Percentiles rank a stretch among this genome's conserved stretches.
These are phyloP conservation scores for Porcisia hertigi DNA, from an alignment of 208 protist genomes.

Conservation along the genomic window DNA sequence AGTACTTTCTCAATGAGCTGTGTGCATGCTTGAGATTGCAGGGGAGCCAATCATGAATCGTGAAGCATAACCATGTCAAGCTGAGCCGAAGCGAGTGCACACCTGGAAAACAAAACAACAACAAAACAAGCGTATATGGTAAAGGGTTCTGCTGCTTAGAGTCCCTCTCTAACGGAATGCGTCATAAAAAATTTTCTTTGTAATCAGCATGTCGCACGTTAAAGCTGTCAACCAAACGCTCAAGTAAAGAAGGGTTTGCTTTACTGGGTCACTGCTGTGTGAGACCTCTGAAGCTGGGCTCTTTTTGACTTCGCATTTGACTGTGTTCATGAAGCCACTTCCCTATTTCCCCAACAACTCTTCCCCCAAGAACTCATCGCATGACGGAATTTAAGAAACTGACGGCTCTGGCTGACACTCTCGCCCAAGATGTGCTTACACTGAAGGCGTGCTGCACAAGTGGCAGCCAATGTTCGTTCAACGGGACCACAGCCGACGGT, in stretches of 20 bases:
- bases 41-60: conserved; percentile 6
- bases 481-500: neutral
- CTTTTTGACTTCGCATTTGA: neutral
- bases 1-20: conserved; percentile 86
- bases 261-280: neutral
- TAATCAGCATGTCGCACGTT: neutral
- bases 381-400: conserved; percentile 39
- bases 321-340: neutral
- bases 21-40: conserved; percentile 49
- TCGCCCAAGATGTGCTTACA: conserved; percentile 18
- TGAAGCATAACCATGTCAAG: neutral
- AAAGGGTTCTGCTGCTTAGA: neutral
- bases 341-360: neutral
- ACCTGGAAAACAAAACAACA: conserved; percentile 1
- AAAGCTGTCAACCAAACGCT: neutral
- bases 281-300: neutral
- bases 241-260: neutral
- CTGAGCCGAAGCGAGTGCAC: neutral
- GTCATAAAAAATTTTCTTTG: neutral
- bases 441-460: neutral
- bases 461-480: neutral
- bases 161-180: neutral
- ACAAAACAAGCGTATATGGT: neutral
- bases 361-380: neutral
- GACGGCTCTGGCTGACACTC: conserved; percentile 11